phyloP scores from a whole-genome alignment of 148 eudicot species.

The Heliamphora exappendiculata region DNA sequence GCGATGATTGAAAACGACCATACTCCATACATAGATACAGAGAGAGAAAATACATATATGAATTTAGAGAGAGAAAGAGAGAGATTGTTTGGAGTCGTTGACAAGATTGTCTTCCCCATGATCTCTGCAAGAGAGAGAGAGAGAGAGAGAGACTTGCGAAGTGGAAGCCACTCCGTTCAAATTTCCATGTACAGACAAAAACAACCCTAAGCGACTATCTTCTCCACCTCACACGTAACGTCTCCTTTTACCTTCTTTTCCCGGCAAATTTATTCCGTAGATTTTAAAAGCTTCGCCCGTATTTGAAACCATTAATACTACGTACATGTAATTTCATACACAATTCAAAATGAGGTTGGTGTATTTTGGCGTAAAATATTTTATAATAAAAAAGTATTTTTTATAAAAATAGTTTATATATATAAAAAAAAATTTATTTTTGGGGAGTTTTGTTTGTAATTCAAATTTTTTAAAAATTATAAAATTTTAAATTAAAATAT shows the following conservation, averaged over 20 bases:
- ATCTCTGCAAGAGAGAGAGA: neutral
- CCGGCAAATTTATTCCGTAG: neutral
- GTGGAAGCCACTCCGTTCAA: constrained; percentile 26
- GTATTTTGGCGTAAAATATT: no score
- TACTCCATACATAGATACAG: neutral
- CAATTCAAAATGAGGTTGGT: no score
- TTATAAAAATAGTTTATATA: no score
- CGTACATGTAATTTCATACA: no score
- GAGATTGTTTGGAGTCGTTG: neutral
- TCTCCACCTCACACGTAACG: neutral
- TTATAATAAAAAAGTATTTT: no score
- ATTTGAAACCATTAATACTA: neutral
- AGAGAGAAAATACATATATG: neutral
- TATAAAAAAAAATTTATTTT: no score
- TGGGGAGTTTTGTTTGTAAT: no score
- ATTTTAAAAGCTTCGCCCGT: no score
- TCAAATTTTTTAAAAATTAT: no score
- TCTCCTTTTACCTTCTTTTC: neutral
- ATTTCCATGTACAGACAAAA: no score
- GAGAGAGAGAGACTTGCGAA: constrained; percentile 12
- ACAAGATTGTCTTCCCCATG: neutral
- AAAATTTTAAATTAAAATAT: no score
- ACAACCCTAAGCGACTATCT: neutral
- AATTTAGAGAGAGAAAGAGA: neutral
- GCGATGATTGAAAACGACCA: neutral